A percentile compares a stretch with the other conserved stretches of the same genome.
Conservation (phyloP, 805 yeast genomes). For the Candida multigemmis region DNA sequence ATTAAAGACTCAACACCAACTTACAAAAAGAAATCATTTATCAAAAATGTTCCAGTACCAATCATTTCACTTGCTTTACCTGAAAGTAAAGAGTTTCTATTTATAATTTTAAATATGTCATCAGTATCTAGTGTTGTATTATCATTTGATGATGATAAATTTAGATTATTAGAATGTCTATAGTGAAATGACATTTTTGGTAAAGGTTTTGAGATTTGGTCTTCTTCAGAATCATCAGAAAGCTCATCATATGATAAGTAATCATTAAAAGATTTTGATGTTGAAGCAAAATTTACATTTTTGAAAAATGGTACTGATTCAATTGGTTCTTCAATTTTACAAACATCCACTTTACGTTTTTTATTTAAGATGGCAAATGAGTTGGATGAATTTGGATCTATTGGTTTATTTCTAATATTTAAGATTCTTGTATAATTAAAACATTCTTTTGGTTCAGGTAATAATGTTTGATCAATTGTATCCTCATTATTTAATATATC, state of each 20-base stretch:
- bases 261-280: conserved; percentile 23
- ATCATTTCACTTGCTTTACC: conserved; percentile 38
- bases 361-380: too few relatives aligned
- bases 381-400: too few relatives aligned
- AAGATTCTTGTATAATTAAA: too few relatives aligned
- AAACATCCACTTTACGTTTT: too few relatives aligned
- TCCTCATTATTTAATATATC: too few relatives aligned
- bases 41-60: conserved; percentile 29
- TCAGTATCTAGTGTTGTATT: too few relatives aligned
- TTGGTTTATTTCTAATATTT: too few relatives aligned
- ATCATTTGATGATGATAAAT: conserved; percentile 15
- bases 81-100: conserved; percentile 23
- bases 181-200: conserved; percentile 28
- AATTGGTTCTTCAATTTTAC: too few relatives aligned
- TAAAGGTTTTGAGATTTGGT: conserved; percentile 4
- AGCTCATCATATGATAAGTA: conserved; percentile 27
- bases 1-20: conserved; percentile 1
- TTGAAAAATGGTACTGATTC: conserved; percentile 30
- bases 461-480: too few relatives aligned
- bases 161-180: conserved; percentile 25
- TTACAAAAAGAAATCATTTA: conserved; percentile 35
- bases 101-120: conserved; percentile 25
- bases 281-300: conserved; percentile 23
- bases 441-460: too few relatives aligned
- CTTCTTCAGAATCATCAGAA: conserved; percentile 4